A percentile compares a stretch with the other conserved stretches of the same genome.
Evolutionary conservation across 1,284 basidiomycete species (phyloP).

Genomic region (Agaricales sp.): DNA sequence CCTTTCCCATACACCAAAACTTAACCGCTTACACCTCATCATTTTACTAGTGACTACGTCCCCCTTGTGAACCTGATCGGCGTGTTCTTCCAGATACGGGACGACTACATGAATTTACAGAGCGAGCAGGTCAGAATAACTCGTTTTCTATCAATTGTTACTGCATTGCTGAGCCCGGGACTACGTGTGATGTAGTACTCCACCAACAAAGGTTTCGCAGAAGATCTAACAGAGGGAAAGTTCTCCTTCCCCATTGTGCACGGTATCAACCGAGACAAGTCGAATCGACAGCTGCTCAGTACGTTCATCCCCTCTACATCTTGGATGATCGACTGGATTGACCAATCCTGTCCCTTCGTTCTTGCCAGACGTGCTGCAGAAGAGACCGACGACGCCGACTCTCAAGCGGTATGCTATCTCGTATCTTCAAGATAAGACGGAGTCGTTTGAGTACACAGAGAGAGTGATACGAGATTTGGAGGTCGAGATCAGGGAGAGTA

Average conservation of each 20-base stretch:
- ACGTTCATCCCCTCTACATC: constrained; percentile 18
- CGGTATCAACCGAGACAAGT: constrained; percentile 65
- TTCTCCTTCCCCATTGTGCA: constrained; percentile 95
- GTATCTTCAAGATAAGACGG: constrained; percentile 61
- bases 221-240: constrained; percentile 94
- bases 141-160: constrained; percentile 2
- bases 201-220: constrained; percentile 89
- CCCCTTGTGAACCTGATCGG: constrained; percentile 93
- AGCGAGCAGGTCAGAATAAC: constrained; percentile 64
- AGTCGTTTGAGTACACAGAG: constrained; percentile 64
- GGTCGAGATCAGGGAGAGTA: constrained; percentile 30
- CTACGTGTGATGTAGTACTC: constrained; percentile 80
- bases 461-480: constrained; percentile 44
- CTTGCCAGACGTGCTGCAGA: constrained; percentile 84
- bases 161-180: no score
- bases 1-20: background rate
- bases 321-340: background rate
- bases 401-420: constrained; percentile 73
- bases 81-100: constrained; percentile 91
- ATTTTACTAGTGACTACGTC: constrained; percentile 63
- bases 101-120: constrained; percentile 96
- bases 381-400: constrained; percentile 71
- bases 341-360: no score
- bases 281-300: constrained; percentile 79
- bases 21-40: constrained; percentile 5